phyloP scores from a whole-genome alignment of 2,329 filamentous ascomycete species.

The Stenocarpella maydis region DNA sequence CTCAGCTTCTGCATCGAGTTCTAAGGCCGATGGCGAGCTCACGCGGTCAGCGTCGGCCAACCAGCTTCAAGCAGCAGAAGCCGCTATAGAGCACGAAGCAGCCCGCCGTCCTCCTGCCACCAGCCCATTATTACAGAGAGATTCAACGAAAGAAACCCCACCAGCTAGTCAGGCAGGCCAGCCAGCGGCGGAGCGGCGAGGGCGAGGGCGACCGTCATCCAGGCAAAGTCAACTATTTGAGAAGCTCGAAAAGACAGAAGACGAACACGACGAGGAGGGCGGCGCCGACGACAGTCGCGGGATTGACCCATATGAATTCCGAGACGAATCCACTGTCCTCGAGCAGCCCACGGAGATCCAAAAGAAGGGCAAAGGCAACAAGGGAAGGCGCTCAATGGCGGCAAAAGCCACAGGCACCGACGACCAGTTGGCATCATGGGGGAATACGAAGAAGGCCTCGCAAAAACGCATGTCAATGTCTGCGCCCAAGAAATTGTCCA shows the following conservation, averaged over 20 bases:
- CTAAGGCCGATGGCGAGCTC: constrained; percentile 47
- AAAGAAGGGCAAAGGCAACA: constrained; percentile 42
- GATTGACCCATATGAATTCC: constrained; percentile 64
- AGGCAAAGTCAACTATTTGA: constrained; percentile 33
- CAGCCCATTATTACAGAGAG: constrained; percentile 51
- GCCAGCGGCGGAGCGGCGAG: constrained; percentile 51
- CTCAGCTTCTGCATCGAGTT: constrained; percentile 43
- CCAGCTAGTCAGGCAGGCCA: constrained; percentile 44
- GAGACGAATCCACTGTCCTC: constrained; percentile 53
- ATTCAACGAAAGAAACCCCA: constrained; percentile 44
- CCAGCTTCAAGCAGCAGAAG: constrained; percentile 39
- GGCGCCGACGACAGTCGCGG: constrained; percentile 2
- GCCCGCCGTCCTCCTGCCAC: constrained; percentile 40
- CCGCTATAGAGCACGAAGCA: constrained; percentile 36
- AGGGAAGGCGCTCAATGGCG: constrained; percentile 41
- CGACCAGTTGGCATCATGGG: constrained; percentile 35
- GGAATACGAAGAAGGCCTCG: constrained; percentile 37
- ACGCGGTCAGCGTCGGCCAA: constrained; percentile 35
- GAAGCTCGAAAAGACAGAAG: background rate
- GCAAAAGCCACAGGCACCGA: constrained; percentile 32
- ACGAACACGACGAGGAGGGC: constrained; percentile 11
- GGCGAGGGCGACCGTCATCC: constrained; percentile 52
- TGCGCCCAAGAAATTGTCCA: constrained; percentile 45
- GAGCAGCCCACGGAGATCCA: constrained; percentile 30
- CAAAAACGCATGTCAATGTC: constrained; percentile 55